Evolutionary conservation across 2,329 filamentous ascomycete genomes (phyloP), one percentile per base, ranked within the genome.

Genomic region (Aspergillus arachidicola): DNA sequence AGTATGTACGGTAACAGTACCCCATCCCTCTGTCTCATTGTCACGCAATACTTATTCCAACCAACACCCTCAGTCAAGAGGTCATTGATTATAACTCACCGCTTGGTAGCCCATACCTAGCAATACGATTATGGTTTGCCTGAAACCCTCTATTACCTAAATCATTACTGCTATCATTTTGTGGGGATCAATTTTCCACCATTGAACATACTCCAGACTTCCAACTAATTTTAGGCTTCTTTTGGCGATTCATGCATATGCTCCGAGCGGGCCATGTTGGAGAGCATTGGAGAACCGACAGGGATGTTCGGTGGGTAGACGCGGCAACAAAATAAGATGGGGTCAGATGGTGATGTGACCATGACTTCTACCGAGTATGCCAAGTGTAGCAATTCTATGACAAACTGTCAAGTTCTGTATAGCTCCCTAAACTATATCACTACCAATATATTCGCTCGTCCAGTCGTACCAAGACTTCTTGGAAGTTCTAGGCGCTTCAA

Each of bases 171-270:
- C n/a, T 21, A 55, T 51, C 16, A 51, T 36, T 55, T 55, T 38
- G 51, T 32, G 51, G 51, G 51, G 51, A 36, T 36, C 30, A 55
- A 55, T 55, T 55, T 55, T 55, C 51, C 51, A 55, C 51, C 51
- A 55, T 55, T 55, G 21, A 55, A 26, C 51, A 30, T 26, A 36
- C 12, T 54, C 19, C 23, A 26, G 32, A 55, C 4, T 38, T 23
- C 32, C 6, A 32, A 55, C 51, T 55, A 28, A 36, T 55, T 38
- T 28, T 36, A 36, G 32, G 16, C 6, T 26, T 21, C 10, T 53
- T 30, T n/a, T 16, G 51, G 9, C 14, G 12, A 23, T 38, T 55
- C 51, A 38, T 38, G 51, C 51, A 55, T 26, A 32, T 4, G 3
- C 9, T 55, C 51, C 11, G 14, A 21, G 30, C 32, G 51, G 51